Evolutionary conservation across 148 eudicot genomes (phyloP).

Genomic region (Cornus florida): DNA sequence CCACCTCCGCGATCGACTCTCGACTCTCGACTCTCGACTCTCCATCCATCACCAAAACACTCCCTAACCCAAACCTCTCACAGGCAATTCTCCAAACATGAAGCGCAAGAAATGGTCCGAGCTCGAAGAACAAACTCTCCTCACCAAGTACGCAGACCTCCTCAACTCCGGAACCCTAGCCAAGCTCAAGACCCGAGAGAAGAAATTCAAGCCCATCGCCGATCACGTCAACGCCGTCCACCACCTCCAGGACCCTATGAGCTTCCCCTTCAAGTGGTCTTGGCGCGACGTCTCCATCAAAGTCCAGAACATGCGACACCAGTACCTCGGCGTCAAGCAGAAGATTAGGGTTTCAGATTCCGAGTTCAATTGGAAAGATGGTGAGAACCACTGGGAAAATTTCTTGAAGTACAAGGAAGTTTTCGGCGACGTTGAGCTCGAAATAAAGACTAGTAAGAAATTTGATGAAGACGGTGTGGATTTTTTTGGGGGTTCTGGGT

Average conservation of each 20-base stretch:
- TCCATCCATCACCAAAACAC: no score
- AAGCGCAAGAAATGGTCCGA: slow-evolving; percentile 97
- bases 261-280: slow-evolving; percentile 78
- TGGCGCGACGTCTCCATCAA: slow-evolving; percentile 95
- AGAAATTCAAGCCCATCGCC: slow-evolving; percentile 91
- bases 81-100: slow-evolving; percentile 30
- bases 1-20: background rate
- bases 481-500: slow-evolving; percentile 3
- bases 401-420: slow-evolving; percentile 74
- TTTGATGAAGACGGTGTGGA: slow-evolving; percentile 29
- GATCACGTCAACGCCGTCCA: slow-evolving; percentile 72
- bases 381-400: slow-evolving; percentile 83
- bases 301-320: slow-evolving; percentile 95
- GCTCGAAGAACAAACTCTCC: slow-evolving; percentile 62
- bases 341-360: slow-evolving; percentile 51
- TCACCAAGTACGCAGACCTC: slow-evolving; percentile 61
- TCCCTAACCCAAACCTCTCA: background rate
- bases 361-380: slow-evolving; percentile 74
- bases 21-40: no score
- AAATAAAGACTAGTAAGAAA: slow-evolving; percentile 31
- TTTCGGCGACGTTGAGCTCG: slow-evolving; percentile 82
- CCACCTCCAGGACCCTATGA: slow-evolving; percentile 57
- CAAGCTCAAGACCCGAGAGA: slow-evolving; percentile 79
- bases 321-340: slow-evolving; percentile 87
- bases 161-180: slow-evolving; percentile 54